These are phyloP conservation scores for Lachancea mirantina DNA, from an alignment of 805 yeast genomes.

Conservation along the genomic window DNA sequence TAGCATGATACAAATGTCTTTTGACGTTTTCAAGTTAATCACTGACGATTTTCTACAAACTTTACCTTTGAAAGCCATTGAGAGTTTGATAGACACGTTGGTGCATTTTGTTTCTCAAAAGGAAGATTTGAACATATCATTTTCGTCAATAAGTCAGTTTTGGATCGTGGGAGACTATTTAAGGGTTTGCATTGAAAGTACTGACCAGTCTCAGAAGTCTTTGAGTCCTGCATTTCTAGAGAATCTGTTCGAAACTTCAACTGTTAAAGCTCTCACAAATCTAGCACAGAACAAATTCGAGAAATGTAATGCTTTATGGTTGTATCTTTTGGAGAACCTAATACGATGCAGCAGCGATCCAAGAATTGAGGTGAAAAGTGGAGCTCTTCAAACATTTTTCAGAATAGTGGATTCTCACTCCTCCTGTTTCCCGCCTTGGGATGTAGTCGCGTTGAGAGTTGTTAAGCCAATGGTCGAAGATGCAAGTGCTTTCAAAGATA, in stretches of 20 bases:
- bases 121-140: slow-evolving; percentile 76
- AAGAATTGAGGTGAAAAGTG: slow-evolving; percentile 79
- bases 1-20: slow-evolving; percentile 54
- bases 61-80: slow-evolving; percentile 60
- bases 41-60: slow-evolving; percentile 77
- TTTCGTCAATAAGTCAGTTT: slow-evolving; percentile 84
- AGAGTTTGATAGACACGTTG: slow-evolving; percentile 62
- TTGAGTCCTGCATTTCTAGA: no score
- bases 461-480: slow-evolving; percentile 44
- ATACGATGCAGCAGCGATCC: slow-evolving; percentile 57
- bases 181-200: slow-evolving; percentile 23
- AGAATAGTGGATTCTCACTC: slow-evolving; percentile 74
- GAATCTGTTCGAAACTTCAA: slow-evolving; percentile 14
- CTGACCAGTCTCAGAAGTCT: slow-evolving; percentile 7
- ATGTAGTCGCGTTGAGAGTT: slow-evolving; percentile 55
- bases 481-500: slow-evolving; percentile 22
- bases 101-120: slow-evolving; percentile 64
- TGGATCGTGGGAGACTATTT: slow-evolving; percentile 85
- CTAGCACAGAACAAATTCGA: slow-evolving; percentile 15
- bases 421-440: slow-evolving; percentile 54
- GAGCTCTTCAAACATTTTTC: slow-evolving; percentile 83
- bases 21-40: slow-evolving; percentile 74
- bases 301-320: slow-evolving; percentile 45
- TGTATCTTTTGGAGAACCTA: slow-evolving; percentile 53
- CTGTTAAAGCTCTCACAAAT: slow-evolving; percentile 25